A percentile compares a stretch with the other conserved stretches of the same genome.
These are phyloP conservation scores for Dictyostelium purpureum DNA, from an alignment of 78 protist genomes.

Conservation along the genomic window DNA sequence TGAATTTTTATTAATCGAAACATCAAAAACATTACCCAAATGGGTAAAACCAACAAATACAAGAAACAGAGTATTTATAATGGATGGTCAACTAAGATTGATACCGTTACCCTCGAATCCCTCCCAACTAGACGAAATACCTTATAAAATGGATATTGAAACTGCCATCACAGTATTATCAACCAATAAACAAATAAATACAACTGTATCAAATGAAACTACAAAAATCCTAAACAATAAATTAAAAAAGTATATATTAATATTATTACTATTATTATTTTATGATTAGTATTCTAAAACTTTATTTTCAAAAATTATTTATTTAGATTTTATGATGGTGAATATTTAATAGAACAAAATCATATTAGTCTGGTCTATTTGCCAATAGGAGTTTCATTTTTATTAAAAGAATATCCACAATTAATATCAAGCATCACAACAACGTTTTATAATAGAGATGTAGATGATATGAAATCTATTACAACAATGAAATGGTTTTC, in stretches of 20 bases:
- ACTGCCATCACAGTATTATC: constrained; percentile 24
- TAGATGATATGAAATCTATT: constrained; percentile 42
- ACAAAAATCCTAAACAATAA: not conserved
- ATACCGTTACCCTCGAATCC: constrained; percentile 76
- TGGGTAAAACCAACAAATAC: constrained; percentile 79
- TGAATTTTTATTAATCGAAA: constrained; percentile 88
- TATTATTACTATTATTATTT: not conserved
- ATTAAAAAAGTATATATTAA: not conserved
- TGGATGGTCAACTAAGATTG: constrained; percentile 37
- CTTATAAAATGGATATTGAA: constrained; percentile 15
- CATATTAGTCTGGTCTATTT: not conserved
- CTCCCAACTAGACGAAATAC: constrained; percentile 29
- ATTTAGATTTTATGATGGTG: constrained; percentile 13
- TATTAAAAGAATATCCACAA: constrained; percentile 35
- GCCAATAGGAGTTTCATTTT: constrained; percentile 25
- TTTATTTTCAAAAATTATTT: not conserved
- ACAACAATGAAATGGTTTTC: constrained; percentile 37
- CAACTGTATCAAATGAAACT: not conserved
- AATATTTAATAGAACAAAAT: constrained; percentile 2
- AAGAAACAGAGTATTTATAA: constrained; percentile 70
- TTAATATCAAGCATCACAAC: not conserved
- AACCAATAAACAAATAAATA: not conserved
- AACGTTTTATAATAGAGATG: constrained; percentile 41
- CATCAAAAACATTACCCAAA: constrained; percentile 67
- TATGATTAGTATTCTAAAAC: not conserved